Base-by-base conservation (phyloP, 2,329 filamentous ascomycete genomes). In the Alternaria tenuissima region DNA sequence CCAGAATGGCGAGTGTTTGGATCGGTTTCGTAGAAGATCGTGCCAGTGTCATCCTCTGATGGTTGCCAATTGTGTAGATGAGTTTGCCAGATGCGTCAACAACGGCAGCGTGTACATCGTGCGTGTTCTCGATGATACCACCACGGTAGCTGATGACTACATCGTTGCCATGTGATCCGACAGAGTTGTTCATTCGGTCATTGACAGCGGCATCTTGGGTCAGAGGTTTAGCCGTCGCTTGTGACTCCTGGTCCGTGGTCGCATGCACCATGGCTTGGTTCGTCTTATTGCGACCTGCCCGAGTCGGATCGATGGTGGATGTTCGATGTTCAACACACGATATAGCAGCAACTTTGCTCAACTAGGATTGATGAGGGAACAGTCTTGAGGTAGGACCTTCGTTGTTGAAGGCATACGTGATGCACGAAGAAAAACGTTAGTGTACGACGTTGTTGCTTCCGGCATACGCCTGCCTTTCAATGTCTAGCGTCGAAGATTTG, bases 401-500 rank as follows among this genome's bases (percentile, higher is more conserved):
- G 34, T 38, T 49, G 1, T 12, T 7, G 39, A 11, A n/a, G 26
- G 0, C 11, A 1, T 36, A 7, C 0, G 22, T 49, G 16, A 5
- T 24, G 46, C 16, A 14, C 20, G 46, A 49, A 3, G 46, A 24
- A 49, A 26, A 32, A 26, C 9, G 26, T 34, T 53, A 32, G 24
- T 32, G 51, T 20, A 42, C 16, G 3, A 52, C 20, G 30, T n/a
- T 22, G 30, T 36, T 16, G 18, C 24, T 32, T 49, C 32, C 30
- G 32, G 20, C 20, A 14, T 38, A 49, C 46, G 38, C 46, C 46
- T 49, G 30, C 46, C 46, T 49, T 49, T 49, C 46, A 38, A 49
- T n/a, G 32, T 49, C 46, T 49, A 49, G 46, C 30, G 46, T 20
- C 20, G 36, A n/a, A 8, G 5, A 11, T 32, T 24, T 18, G 4